Percentiles rank a stretch among this genome's conserved stretches.
Conservation (phyloP, 352 stramenopile species). For the Globisporangium yorkense region DNA sequence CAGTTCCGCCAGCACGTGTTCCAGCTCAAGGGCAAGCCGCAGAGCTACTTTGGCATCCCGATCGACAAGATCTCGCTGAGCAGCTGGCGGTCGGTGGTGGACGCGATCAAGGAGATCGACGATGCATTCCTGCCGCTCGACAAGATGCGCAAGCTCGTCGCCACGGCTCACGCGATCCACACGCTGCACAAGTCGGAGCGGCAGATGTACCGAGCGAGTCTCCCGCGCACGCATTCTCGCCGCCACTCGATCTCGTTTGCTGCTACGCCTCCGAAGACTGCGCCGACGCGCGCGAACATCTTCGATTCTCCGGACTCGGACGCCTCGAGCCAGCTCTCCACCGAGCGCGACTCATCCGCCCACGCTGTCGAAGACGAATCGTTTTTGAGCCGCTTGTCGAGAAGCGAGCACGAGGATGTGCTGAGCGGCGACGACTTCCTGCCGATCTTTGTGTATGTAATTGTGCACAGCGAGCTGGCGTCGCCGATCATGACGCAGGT, state of each 20-base stretch:
- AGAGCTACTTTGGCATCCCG: conserved; percentile 79
- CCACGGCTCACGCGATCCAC: conserved; percentile 69
- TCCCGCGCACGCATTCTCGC: conserved; percentile 21
- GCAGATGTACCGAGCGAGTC: conserved; percentile 31
- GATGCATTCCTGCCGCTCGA: conserved; percentile 72
- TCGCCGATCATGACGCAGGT: conserved; percentile 78
- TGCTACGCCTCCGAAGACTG: conserved; percentile 8
- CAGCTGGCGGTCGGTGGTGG: conserved; percentile 68
- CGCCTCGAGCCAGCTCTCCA: not conserved
- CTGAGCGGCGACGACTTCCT: conserved; percentile 83
- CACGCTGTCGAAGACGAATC: conserved; percentile 11
- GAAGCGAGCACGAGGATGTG: conserved; percentile 44
- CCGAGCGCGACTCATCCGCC: conserved; percentile 4
- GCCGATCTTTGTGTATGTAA: conserved; percentile 88
- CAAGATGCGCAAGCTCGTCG: conserved; percentile 80
- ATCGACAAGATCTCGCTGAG: conserved; percentile 74
- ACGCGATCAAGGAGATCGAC: conserved; percentile 78
- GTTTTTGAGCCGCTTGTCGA: not conserved
- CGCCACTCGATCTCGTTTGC: conserved; percentile 33
- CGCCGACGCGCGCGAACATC: conserved; percentile 1
- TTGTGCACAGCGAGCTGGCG: conserved; percentile 73
- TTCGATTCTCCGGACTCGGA: not conserved
- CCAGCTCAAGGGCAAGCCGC: conserved; percentile 59
- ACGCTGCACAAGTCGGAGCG: conserved; percentile 59
- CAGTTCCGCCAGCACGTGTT: conserved; percentile 66